A percentile compares a stretch with the other conserved stretches of the same genome.
phyloP scores from a whole-genome alignment of 2,329 filamentous ascomycete species.

The Verruconis gallopava region DNA sequence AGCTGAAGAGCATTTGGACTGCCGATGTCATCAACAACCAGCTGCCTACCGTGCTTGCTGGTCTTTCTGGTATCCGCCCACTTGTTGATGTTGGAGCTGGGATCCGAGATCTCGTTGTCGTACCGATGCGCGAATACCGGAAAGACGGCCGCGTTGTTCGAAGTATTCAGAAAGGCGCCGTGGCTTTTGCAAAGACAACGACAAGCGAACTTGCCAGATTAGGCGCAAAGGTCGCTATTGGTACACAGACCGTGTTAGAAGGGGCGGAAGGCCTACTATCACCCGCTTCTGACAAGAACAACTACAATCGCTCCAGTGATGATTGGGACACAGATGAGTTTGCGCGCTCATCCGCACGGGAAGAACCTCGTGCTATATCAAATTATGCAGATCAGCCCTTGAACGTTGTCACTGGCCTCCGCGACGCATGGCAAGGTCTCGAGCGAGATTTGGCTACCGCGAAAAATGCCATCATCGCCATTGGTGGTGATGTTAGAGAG shows the following conservation, averaged over 20 bases:
- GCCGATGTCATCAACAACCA: slow-evolving; percentile 84
- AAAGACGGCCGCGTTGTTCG: slow-evolving; percentile 89
- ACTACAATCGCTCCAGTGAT: slow-evolving; percentile 13
- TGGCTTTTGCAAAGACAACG: slow-evolving; percentile 83
- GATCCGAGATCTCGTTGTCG: slow-evolving; percentile 71
- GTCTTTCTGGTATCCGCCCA: slow-evolving; percentile 77
- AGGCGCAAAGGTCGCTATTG: slow-evolving; percentile 85
- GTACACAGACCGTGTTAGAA: slow-evolving; percentile 85
- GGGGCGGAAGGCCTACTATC: slow-evolving; percentile 70
- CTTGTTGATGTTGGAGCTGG: slow-evolving; percentile 85
- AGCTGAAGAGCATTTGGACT: slow-evolving; percentile 92
- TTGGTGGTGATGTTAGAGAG: slow-evolving; percentile 84
- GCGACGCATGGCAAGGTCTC: slow-evolving; percentile 69
- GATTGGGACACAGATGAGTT: slow-evolving; percentile 44
- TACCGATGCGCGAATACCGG: slow-evolving; percentile 83
- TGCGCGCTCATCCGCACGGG: slow-evolving; percentile 40
- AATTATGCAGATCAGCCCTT: slow-evolving; percentile 91
- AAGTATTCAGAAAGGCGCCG: slow-evolving; percentile 80
- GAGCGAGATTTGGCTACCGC: slow-evolving; percentile 79
- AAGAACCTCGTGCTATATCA: slow-evolving; percentile 67
- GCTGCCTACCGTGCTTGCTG: slow-evolving; percentile 75
- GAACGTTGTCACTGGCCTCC: slow-evolving; percentile 72
- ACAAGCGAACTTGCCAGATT: slow-evolving; percentile 89
- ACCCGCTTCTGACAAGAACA: slow-evolving; percentile 15
- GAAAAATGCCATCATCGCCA: slow-evolving; percentile 83